These are phyloP conservation scores for Arthrobotrys sinensis DNA, from an alignment of 2,329 filamentous ascomycete species.

Conservation along the genomic window DNA sequence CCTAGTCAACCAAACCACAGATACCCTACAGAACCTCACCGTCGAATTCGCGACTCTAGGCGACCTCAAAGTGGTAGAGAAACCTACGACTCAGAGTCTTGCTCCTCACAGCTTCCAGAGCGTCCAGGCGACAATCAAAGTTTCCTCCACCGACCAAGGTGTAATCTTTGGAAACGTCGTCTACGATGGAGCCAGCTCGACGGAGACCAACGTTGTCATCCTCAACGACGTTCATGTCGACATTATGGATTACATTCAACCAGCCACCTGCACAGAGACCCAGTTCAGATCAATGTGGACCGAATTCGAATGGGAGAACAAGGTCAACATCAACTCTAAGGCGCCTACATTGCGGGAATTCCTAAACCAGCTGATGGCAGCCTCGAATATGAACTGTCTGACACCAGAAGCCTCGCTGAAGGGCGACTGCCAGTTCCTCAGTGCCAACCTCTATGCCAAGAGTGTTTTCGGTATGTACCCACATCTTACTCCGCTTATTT, in stretches of 20 bases:
- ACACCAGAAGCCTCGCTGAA: conserved; percentile 96
- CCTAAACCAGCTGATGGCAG: conserved; percentile 93
- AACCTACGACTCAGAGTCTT: conserved; percentile 95
- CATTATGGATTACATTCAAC: conserved; percentile 99
- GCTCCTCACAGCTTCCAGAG: conserved; percentile 97
- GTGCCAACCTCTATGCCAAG: conserved; percentile 94
- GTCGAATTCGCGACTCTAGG: conserved; percentile 99
- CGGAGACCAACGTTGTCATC: conserved; percentile 96
- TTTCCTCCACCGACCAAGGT: conserved; percentile 96
- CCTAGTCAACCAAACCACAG: conserved; percentile 95
- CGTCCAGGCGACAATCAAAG: conserved; percentile 98
- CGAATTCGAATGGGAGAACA: conserved; percentile 99
- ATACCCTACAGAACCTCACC: conserved; percentile 95
- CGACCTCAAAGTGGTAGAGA: conserved; percentile 96
- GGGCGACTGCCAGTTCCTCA: conserved; percentile 97
- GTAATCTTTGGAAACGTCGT: conserved; percentile 99
- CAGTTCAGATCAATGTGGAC: conserved; percentile 99
- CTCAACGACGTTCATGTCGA: conserved; percentile 98
- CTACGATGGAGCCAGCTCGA: conserved; percentile 92
- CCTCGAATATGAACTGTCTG: conserved; percentile 98
- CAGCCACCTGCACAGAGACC: conserved; percentile 90
- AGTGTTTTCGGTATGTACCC: conserved; percentile 92
- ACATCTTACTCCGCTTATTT: not conserved
- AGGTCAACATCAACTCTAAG: conserved; percentile 99
- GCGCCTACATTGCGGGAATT: conserved; percentile 92